Evolutionary conservation across 1,284 basidiomycete genomes (phyloP), one percentile per base, ranked within the genome.

Genomic region (Dichomitus squalens): DNA sequence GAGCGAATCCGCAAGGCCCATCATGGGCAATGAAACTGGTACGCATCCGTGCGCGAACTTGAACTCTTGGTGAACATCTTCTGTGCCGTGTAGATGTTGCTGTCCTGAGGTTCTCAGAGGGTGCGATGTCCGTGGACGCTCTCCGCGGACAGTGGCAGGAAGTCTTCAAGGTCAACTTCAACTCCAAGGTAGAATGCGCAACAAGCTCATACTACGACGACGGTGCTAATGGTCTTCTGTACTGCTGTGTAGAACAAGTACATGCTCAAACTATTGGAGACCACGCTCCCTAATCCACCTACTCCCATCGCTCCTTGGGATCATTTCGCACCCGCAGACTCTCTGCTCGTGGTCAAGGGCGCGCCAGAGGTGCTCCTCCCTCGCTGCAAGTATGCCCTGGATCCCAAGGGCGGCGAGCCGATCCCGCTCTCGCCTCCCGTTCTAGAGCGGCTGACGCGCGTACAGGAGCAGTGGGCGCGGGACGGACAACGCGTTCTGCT

Each of bases 11-110:
- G 62, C 73, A 1, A 75, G 77, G 53, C 69, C 68, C 20, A 74
- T 88, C 44, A 76, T 80, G 52, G 87, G 86, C 9, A 86, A 88
- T 67, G 84, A 85, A 8, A 88, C 86, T 12, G 85, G 77, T 80
- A 58, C n/a, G n/a, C n/a, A n/a, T n/a, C n/a, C n/a, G 11, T n/a
- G 25, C 16, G 25, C 33, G 23, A 27, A n/a, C n/a, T n/a, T n/a
- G n/a, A n/a, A n/a, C n/a, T n/a, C n/a, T n/a, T n/a, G n/a, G n/a
- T n/a, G n/a, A n/a, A n/a, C n/a, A n/a, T n/a, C n/a, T n/a, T n/a
- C n/a, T n/a, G n/a, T n/a, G n/a, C 16, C 23, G 1, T 35, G 21
- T 7, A 77, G 83, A 87, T 65, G 77, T 77, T 23, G 86, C 84
- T 3, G 78, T 87, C 33, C 70, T 87, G 31, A 72, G 80, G 4